phyloP scores from a whole-genome alignment of 768 basidiomycete genomes.

The Pulveroboletus sp. region DNA sequence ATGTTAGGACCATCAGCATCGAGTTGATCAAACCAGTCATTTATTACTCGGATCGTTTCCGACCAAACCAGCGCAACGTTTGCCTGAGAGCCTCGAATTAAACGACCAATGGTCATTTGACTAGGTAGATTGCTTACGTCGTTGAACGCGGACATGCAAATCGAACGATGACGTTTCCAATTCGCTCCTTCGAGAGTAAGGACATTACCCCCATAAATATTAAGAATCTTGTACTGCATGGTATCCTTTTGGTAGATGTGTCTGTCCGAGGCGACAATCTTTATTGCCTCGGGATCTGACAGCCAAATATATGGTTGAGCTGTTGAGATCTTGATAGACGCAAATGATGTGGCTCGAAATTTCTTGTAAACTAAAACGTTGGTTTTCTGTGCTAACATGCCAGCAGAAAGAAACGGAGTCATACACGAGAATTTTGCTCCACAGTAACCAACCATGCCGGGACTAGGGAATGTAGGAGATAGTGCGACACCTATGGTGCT shows the following conservation, averaged over 20 bases:
- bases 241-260: conserved; percentile 39
- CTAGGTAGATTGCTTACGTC: conserved; percentile 30
- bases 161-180: conserved; percentile 46
- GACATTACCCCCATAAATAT: conserved; percentile 45
- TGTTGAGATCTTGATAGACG: conserved; percentile 12
- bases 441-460: conserved; percentile 31
- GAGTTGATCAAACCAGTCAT: conserved; percentile 42
- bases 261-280: conserved; percentile 32
- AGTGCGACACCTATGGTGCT: conserved; percentile 22
- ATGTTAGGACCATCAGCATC: conserved; percentile 12
- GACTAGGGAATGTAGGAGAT: conserved; percentile 33
- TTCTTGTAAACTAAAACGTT: conserved; percentile 33
- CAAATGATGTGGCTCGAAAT: conserved; percentile 34
- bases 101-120: background rate
- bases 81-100: conserved; percentile 25
- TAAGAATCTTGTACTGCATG: conserved; percentile 37
- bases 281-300: conserved; percentile 9
- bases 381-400: background rate
- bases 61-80: conserved; percentile 21
- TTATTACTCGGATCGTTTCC: conserved; percentile 37
- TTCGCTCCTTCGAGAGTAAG: conserved; percentile 40
- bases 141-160: conserved; percentile 47
- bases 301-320: conserved; percentile 38
- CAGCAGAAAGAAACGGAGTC: conserved; percentile 3
- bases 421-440: conserved; percentile 17